phyloP scores from a whole-genome alignment of 2,329 filamentous ascomycete genomes.

The Exophiala viscosa region DNA sequence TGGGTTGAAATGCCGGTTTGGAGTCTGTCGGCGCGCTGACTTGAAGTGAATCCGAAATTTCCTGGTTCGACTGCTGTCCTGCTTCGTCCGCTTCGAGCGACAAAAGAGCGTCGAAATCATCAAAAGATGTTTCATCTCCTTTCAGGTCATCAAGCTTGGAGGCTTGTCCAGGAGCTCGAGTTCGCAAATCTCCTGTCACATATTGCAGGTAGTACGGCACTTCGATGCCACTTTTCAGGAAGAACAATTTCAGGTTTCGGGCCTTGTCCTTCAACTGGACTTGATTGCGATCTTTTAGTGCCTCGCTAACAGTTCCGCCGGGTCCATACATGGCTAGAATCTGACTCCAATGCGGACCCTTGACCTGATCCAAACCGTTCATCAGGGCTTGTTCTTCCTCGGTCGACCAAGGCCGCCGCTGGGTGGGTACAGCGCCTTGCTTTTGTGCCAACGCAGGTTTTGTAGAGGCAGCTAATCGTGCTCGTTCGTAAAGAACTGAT shows the following conservation, averaged over 20 bases:
- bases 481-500: conserved; percentile 56
- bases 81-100: conserved; percentile 31
- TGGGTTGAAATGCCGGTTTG: conserved; percentile 14
- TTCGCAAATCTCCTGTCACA: conserved; percentile 86
- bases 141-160: conserved; percentile 46
- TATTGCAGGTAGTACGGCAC: conserved; percentile 84
- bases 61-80: conserved; percentile 3
- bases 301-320: conserved; percentile 74
- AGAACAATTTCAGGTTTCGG: conserved; percentile 50
- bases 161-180: conserved; percentile 65
- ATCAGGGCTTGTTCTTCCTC: conserved; percentile 89
- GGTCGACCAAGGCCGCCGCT: conserved; percentile 77
- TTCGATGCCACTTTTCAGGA: conserved; percentile 68
- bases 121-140: conserved; percentile 48
- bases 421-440: conserved; percentile 51
- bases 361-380: conserved; percentile 81
- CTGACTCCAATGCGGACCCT: conserved; percentile 89
- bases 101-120: conserved; percentile 48
- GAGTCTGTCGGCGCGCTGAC: not conserved
- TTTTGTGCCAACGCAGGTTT: conserved; percentile 53
- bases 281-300: conserved; percentile 50
- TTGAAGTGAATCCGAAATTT: conserved; percentile 1
- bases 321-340: conserved; percentile 80
- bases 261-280: conserved; percentile 55
- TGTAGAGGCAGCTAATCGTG: conserved; percentile 53